Evolutionary conservation across 371 early-diverging fungal species (phyloP), one percentile per base, ranked within the genome.

Genomic region (Mucor irregularis): DNA sequence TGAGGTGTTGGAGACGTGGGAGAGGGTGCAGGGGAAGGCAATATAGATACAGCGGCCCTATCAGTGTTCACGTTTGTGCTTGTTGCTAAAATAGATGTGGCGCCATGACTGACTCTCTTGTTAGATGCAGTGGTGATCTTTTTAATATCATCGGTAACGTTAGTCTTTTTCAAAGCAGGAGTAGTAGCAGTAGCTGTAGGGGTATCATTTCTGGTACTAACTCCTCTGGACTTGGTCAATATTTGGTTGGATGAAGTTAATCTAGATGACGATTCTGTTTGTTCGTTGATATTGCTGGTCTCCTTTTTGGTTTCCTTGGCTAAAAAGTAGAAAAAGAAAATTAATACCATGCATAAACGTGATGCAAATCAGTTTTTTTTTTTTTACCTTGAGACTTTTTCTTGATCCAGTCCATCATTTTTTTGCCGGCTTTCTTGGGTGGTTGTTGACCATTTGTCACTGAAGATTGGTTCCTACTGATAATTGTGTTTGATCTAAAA

Each of bases 321-420:
- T 58, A 26, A 25, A 17, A 38, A 37, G n/a, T n/a, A 43, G n/a
- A 49, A 51, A 11, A 14, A 11, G 34, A 21, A 30, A 39, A 21
- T 16, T 16, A 29, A 40, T 25, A 22, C 9, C 37, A 35, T 35
- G 5, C 37, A 8, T 28, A 30, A 33, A 24, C 16, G 17, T 17
- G n/a, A 25, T 29, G 43, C 10, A 29, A 4, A 24, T 26, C 19
- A 26, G 13, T 2, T 40, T 21, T 9, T 14, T 17, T 22, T 4
- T 10, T 30, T 43, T 62, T 81, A 78, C 84, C 76, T 49, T 80
- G 61, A 0, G 87, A 83, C 53, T 81, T 83, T 62, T 82, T 81
- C 47, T 85, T 81, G 40, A 87, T 71, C 87, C 87, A 87, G 38
- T 85, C 86, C 80, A 87, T 83, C 47, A 87, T 76, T 57, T 86